A percentile compares a stretch with the other conserved stretches of the same genome.
These are phyloP conservation scores for Angophora floribunda DNA, from an alignment of 345 rosid genomes.

Conservation along the genomic window DNA sequence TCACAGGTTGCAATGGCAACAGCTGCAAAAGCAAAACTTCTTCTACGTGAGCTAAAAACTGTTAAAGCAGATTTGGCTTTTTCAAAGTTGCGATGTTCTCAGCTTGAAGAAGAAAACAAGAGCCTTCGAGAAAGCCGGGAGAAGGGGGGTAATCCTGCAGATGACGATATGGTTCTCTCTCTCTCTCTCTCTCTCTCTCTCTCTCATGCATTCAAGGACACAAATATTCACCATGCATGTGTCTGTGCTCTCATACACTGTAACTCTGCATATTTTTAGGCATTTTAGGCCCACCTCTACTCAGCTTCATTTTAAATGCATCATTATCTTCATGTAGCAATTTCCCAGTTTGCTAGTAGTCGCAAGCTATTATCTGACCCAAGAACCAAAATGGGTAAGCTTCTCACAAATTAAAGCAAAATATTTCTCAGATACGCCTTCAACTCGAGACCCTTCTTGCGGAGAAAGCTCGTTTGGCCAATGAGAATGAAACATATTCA, in stretches of 20 bases:
- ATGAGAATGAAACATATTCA: constrained; percentile 72
- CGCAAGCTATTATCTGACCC: neutral
- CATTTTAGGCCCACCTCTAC: neutral
- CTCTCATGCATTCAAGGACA: neutral
- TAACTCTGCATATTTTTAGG: neutral
- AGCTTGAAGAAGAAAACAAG: constrained; percentile 88
- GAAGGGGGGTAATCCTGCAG: constrained; percentile 70
- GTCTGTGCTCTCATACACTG: neutral
- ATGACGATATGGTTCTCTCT: constrained; percentile 70
- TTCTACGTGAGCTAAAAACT: constrained; percentile 88
- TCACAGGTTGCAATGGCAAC: constrained; percentile 97
- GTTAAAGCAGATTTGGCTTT: constrained; percentile 89
- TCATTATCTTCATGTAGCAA: neutral
- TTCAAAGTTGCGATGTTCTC: constrained; percentile 77
- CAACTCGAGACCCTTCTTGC: constrained; percentile 95
- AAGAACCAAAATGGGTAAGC: neutral
- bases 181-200: neutral
- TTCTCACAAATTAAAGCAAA: neutral
- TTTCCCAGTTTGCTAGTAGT: neutral
- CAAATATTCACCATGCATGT: neutral
- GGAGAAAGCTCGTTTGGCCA: constrained; percentile 92
- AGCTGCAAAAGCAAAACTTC: constrained; percentile 94
- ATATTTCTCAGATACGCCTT: constrained; percentile 60
- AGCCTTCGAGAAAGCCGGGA: constrained; percentile 79
- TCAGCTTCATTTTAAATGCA: neutral